Evolutionary conservation across 129 eudicot genomes (phyloP), one percentile per base, ranked within the genome.

Genomic region (Pittosporum tobira): DNA sequence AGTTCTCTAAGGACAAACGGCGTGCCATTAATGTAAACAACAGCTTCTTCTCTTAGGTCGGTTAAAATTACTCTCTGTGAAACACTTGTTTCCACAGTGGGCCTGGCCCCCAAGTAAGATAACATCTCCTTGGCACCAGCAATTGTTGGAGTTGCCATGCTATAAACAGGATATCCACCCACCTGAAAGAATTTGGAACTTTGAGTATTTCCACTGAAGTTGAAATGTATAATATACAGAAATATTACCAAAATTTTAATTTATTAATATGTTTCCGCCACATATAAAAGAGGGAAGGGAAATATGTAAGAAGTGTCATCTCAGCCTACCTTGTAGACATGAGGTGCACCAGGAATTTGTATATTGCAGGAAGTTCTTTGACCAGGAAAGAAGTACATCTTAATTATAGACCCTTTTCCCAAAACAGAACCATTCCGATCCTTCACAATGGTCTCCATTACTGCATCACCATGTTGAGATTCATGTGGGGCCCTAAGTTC

Each of bases 331-430:
- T 90, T 83, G 73, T 70, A 77, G 68, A 90, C 95, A 78, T 90
- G 88, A 73, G 98, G 98, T 60, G 98, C 98, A 46, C 98, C 95
- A 66, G 85, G 98, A 45, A 90, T 90, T 52, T 78, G 95, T 64
- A 86, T 80, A 65, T 73, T 61, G 78, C 89, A 85, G 20, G 98
- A 90, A 71, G 98, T 90, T 71, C 81, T 80, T 75, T 90, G 98
- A 74, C 98, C 98, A 69, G 98, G 98, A 74, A 82, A 90, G 72
- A 90, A 90, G 70, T 90, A 90, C 98, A 85, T 90, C 82, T 90
- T 90, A 13, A 90, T 81, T 65, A 90, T 90, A 40, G 95, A 90
- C 6, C 95, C 98, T 61, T 83, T 90, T 49, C 98, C 98, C 48
- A 90, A 67, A 78, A 90, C 98, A 9, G 98, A 90, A 72, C 98